Base-by-base conservation (phyloP, 2,329 filamentous ascomycete genomes). In the Huntiella bhutanensis region DNA sequence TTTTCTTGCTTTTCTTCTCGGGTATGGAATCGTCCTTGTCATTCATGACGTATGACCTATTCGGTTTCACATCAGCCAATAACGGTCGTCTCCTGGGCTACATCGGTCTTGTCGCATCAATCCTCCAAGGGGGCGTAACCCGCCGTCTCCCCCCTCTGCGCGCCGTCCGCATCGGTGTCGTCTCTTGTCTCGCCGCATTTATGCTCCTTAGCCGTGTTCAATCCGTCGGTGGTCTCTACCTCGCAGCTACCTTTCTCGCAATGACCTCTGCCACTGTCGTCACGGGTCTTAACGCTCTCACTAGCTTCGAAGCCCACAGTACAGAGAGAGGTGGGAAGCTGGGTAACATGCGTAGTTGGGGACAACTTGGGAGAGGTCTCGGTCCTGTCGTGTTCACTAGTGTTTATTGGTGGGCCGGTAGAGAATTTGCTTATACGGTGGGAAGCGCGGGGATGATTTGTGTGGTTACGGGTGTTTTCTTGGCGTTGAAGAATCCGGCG, bases 11-110 rank as follows among this genome's bases (percentile, higher is more conserved):
- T 10, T 94, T 94, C 63, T 98, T 98, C 64, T 94, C 85, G 2
- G 91, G 91, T 51, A 88, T 98, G 81, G 91, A 98, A 59, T 96
- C 94, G 61, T 94, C 86, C 1, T 72, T 98, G 3, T 87, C 91
- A 0, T 98, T 98, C 60, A 87, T 98, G 76, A 96, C 88, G 0
- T 93, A 91, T 56, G 88, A 94, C 45, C 73, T 98, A 39, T 96
- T 96, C 60, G 73, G 73, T 6, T 92, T 91, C 58, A 75, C 70
- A 8, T 80, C 86, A 1, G 73, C 77, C 38, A 73, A 84, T 45
- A 93, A 92, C 53, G 91, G 91, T 12, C 75, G 78, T 8, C 69
- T 98, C 2, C 75, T 98, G 2, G 88, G 91, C 4, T 91, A 82
- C 61, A 83, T 98, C 55, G 91, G 91, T 0, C 73, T 98, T 3